These are phyloP conservation scores for Populus deltoides DNA, from an alignment of 345 rosid genomes.

Conservation along the genomic window DNA sequence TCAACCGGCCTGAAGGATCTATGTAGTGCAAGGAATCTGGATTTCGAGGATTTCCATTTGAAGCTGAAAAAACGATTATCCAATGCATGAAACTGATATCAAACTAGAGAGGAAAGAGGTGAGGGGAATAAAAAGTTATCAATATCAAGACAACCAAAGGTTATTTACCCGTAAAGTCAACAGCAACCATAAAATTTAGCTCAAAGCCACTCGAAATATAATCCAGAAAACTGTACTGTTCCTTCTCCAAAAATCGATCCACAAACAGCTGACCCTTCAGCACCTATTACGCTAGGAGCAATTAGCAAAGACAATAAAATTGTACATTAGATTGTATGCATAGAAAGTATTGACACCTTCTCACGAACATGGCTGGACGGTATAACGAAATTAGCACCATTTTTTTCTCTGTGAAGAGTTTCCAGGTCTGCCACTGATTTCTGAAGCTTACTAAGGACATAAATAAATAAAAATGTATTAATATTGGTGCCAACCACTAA, in stretches of 20 bases:
- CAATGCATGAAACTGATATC: not conserved
- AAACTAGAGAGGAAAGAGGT: not conserved
- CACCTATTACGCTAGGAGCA: conserved; percentile 35
- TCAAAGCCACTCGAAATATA: conserved; percentile 82
- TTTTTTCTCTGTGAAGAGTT: conserved; percentile 49
- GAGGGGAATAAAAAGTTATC: not conserved
- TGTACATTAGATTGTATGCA: not conserved
- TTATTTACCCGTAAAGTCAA: conserved; percentile 79
- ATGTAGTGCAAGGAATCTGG: conserved; percentile 75
- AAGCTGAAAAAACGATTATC: conserved; percentile 45
- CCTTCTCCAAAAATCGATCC: conserved; percentile 59
- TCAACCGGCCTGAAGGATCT: conserved; percentile 71
- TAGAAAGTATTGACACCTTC: conserved; percentile 45
- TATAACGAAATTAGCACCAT: conserved; percentile 45
- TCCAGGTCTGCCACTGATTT: conserved; percentile 66
- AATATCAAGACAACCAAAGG: not conserved
- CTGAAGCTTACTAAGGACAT: conserved; percentile 51
- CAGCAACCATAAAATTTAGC: conserved; percentile 87
- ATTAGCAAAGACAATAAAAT: conserved; percentile 2
- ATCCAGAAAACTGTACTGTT: conserved; percentile 71
- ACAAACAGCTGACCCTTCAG: conserved; percentile 74
- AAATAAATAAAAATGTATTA: conserved; percentile 7
- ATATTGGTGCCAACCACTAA: not conserved
- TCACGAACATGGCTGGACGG: conserved; percentile 43
- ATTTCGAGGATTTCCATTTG: conserved; percentile 74